Evolutionary conservation across 768 basidiomycete genomes (phyloP).

Genomic region (Pilatotrama ljubarskyi): DNA sequence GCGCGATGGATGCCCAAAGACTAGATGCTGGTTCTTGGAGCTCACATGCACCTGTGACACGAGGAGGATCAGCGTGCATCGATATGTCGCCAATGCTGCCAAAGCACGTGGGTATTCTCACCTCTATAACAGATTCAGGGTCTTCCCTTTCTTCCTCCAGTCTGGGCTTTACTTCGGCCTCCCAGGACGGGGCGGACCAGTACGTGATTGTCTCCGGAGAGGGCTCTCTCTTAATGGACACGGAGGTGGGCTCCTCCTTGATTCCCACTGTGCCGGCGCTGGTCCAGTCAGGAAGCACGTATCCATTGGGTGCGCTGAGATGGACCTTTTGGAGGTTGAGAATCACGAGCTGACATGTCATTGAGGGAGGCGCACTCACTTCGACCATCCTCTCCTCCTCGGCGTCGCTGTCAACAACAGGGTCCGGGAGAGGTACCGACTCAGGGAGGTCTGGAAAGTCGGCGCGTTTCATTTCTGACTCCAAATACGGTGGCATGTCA

Average conservation of each 20-base stretch:
- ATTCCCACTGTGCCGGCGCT: not conserved
- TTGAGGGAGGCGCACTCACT: not conserved
- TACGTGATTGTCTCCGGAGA: not conserved
- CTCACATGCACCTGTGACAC: not conserved
- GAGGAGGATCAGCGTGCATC: no score
- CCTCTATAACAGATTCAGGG: not conserved
- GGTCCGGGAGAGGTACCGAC: not conserved
- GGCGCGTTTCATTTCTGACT: not conserved
- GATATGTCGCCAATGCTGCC: not conserved
- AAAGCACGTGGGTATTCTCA: not conserved
- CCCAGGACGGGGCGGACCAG: not conserved
- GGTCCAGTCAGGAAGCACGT: not conserved
- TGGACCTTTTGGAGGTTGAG: not conserved
- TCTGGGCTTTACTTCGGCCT: no score
- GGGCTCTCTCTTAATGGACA: not conserved
- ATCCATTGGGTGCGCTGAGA: not conserved
- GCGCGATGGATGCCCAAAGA: not conserved
- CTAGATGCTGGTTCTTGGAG: not conserved
- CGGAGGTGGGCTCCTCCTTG: not conserved
- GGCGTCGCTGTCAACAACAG: not conserved
- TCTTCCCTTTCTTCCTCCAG: not conserved
- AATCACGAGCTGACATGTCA: not conserved
- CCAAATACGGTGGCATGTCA: not conserved
- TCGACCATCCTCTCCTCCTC: conserved; percentile 1
- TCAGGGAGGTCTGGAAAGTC: not conserved